Conservation (phyloP, 2,329 filamentous ascomycete species). For the Bipolaris victoriae region DNA sequence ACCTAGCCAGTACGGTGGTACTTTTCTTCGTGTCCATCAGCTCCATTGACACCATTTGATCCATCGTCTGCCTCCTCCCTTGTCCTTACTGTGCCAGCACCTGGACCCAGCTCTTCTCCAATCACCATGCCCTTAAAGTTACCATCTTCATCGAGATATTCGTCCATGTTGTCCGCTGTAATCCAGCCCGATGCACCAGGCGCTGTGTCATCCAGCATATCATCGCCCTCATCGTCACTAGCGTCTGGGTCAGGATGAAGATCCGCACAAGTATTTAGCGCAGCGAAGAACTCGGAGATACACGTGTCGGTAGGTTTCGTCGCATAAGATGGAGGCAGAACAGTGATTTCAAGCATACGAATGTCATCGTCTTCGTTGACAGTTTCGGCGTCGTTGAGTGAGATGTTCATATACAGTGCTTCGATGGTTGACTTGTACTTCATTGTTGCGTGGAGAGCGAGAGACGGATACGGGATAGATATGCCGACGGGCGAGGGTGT, state of each 20-base stretch:
- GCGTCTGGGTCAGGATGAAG: constrained; percentile 73
- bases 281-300: constrained; percentile 65
- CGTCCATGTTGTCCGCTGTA: constrained; percentile 86
- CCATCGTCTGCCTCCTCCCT: constrained; percentile 44
- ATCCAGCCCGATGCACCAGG: constrained; percentile 83
- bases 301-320: constrained; percentile 35
- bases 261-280: constrained; percentile 76
- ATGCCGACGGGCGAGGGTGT: constrained; percentile 63
- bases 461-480: constrained; percentile 74
- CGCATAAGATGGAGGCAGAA: constrained; percentile 59
- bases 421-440: constrained; percentile 53
- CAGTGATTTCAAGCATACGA: constrained; percentile 69
- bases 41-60: constrained; percentile 33
- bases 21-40: constrained; percentile 41
- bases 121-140: constrained; percentile 45
- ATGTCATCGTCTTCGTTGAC: constrained; percentile 67
- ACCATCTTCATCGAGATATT: constrained; percentile 61
- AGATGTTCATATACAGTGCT: constrained; percentile 48
- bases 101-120: constrained; percentile 42
- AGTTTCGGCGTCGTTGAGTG: constrained; percentile 59
- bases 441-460: constrained; percentile 77
- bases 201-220: constrained; percentile 58
- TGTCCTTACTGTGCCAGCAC: constrained; percentile 46
- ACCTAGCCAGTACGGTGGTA: constrained; percentile 45
- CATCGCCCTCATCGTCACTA: constrained; percentile 63